These are phyloP conservation scores for Mrakia gelida DNA, from an alignment of 768 basidiomycete genomes.

Conservation along the genomic window DNA sequence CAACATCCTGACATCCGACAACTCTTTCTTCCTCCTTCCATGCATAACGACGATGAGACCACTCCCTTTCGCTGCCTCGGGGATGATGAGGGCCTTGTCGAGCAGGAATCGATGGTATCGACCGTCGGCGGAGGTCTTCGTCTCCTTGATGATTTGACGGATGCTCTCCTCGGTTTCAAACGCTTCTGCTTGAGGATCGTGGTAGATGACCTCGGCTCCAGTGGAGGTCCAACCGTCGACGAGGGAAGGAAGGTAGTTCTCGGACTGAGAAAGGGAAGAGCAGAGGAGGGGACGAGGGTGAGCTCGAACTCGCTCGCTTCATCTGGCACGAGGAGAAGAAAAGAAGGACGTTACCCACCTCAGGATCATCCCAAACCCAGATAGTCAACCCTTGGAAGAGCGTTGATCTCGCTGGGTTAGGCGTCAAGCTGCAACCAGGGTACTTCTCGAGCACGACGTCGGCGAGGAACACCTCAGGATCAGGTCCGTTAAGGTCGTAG, in stretches of 20 bases:
- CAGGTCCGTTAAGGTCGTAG: not conserved
- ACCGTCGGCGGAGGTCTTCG: not conserved
- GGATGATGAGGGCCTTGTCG: not conserved
- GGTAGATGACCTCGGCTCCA: not conserved
- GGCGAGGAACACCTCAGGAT: not conserved
- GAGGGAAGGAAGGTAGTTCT: not conserved
- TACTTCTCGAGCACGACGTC: not conserved
- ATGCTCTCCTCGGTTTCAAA: not conserved
- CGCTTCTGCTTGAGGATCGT: not conserved
- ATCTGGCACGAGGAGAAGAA: not conserved
- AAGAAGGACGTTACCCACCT: no score
- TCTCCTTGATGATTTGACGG: not conserved
- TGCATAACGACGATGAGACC: not conserved
- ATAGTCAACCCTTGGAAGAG: constrained; percentile 2
- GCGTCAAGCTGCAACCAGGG: not conserved
- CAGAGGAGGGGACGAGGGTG: not conserved
- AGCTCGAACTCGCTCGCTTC: not conserved
- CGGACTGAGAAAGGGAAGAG: not conserved
- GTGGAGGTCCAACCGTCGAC: not conserved
- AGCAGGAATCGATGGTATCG: constrained; percentile 6
- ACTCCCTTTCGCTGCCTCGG: not conserved
- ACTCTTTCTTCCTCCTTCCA: not conserved
- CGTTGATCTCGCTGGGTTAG: not conserved
- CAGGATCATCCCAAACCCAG: constrained; percentile 5
- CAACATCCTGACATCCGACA: not conserved